Evolutionary conservation across 1,284 basidiomycete genomes (phyloP).

Genomic region (Pascua guehoae): DNA sequence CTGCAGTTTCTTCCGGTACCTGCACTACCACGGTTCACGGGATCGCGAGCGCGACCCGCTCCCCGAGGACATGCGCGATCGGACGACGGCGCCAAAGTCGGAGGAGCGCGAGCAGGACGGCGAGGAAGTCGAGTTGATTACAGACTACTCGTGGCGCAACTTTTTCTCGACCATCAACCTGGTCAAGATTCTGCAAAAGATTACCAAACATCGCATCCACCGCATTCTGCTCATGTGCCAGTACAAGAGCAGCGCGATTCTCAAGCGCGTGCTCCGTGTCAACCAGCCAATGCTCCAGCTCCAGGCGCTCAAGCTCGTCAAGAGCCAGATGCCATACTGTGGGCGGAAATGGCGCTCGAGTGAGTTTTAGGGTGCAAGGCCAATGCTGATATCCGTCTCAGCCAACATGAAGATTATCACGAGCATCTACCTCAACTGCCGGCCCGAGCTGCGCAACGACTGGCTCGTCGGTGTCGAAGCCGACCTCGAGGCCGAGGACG

Average conservation of each 20-base stretch:
- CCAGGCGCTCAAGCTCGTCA: slow-evolving; percentile 96
- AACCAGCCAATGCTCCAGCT: slow-evolving; percentile 91
- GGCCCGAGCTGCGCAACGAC: slow-evolving; percentile 93
- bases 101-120: slow-evolving; percentile 39
- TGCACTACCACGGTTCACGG: slow-evolving; percentile 55
- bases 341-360: slow-evolving; percentile 98
- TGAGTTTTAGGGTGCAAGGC: slow-evolving; percentile 47
- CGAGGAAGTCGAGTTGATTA: slow-evolving; percentile 84
- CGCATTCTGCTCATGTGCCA: slow-evolving; percentile 94
- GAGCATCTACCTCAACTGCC: slow-evolving; percentile 93
- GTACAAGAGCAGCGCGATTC: slow-evolving; percentile 95
- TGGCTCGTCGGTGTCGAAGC: slow-evolving; percentile 93
- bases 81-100: not conserved
- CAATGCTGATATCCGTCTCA: slow-evolving; percentile 44
- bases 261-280: slow-evolving; percentile 91
- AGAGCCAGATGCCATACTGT: slow-evolving; percentile 97
- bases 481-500: slow-evolving; percentile 74
- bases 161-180: slow-evolving; percentile 99
- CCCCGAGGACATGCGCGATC: too few species aligned
- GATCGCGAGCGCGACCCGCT: not conserved
- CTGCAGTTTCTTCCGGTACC: slow-evolving; percentile 89
- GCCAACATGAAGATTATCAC: slow-evolving; percentile 99
- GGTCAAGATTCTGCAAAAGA: slow-evolving; percentile 94
- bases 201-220: slow-evolving; percentile 91
- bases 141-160: slow-evolving; percentile 96